Evolutionary conservation across 352 stramenopile species (phyloP).

Genomic region (Phytophthora boehmeriae): DNA sequence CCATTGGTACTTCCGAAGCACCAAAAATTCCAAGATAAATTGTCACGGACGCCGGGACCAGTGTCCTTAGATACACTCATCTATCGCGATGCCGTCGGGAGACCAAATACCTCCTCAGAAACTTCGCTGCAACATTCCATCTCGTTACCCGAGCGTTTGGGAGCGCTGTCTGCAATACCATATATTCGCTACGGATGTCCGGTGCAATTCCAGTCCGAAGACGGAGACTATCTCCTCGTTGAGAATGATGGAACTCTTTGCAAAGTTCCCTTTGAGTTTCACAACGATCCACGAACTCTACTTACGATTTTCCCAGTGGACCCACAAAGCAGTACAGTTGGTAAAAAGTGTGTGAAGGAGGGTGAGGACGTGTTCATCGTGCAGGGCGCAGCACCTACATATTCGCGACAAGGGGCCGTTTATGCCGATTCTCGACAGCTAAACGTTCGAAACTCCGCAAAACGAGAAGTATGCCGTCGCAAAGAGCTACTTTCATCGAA

Average conservation of each 20-base stretch:
- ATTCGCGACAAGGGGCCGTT: constrained; percentile 6
- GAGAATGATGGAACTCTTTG: constrained; percentile 39
- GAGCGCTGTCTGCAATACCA: background rate
- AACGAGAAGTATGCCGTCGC: background rate
- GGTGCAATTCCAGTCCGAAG: constrained; percentile 44
- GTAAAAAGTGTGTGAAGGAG: constrained; percentile 20
- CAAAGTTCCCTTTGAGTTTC: constrained; percentile 30
- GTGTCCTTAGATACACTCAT: too few relatives aligned
- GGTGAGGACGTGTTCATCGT: constrained; percentile 42
- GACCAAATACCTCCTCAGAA: background rate
- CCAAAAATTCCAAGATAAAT: background rate
- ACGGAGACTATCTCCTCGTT: constrained; percentile 46
- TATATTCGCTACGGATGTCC: constrained; percentile 41
- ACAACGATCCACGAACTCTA: constrained; percentile 37
- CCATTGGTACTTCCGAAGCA: background rate
- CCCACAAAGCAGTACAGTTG: constrained; percentile 16
- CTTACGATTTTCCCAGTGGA: constrained; percentile 47
- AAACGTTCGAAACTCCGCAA: background rate
- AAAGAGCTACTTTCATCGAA: background rate
- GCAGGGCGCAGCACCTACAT: constrained; percentile 27
- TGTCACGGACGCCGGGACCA: background rate
- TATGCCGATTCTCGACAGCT: constrained; percentile 20
- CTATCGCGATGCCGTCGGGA: background rate
- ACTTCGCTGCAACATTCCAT: background rate
- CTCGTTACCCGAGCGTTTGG: background rate